Base-by-base conservation (phyloP, 75 land plant species). In the Selaginella tamariscina region DNA sequence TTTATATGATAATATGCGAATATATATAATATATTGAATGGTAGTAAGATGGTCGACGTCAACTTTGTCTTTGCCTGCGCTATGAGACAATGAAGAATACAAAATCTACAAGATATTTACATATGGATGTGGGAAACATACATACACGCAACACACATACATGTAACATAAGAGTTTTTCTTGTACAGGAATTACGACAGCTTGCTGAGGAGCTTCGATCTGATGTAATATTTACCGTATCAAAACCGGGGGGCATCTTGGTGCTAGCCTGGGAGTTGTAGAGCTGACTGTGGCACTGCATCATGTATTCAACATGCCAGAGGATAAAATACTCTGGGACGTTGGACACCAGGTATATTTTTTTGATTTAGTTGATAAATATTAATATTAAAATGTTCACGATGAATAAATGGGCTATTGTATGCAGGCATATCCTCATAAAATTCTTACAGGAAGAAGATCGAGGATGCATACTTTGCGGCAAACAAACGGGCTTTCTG, bases 171-270 rank as follows among this genome's bases (percentile, higher is more conserved):
- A 39, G 11, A 39, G 15, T 39, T 5, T 64, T 28, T 24, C 65
- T 65, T 68, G 69, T 32, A 74, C 66, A 91, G 97, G 97, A 91
- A 65, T 74, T 91, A 62, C 82, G 80, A 49, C 97, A 91, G 69
- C 82, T 91, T 0, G 72, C 95, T 23, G 88, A 91, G 67, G 97
- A 91, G 68, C 65, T 91, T 1, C 78, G 97, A 9, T 84, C 97
- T 11, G 97, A 91, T 75, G 78, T 86, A 1, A 89, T 91, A 57
- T 91, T 91, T 67, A 73, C 79, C 66, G 97, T 91, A 28, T 88
- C 56, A 2, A 39, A 33, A 71, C 69, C 11, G 54, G 73, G 9
- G 73, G 73, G 29, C 73, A 71, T 63, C 73, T 71, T 29, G 70
- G 73, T 13, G 69, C 69, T 9, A 44, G 56, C 30, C 70, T 71